Conservation (phyloP, 1,284 basidiomycete genomes). For the Microbotryomycetes sp. region DNA sequence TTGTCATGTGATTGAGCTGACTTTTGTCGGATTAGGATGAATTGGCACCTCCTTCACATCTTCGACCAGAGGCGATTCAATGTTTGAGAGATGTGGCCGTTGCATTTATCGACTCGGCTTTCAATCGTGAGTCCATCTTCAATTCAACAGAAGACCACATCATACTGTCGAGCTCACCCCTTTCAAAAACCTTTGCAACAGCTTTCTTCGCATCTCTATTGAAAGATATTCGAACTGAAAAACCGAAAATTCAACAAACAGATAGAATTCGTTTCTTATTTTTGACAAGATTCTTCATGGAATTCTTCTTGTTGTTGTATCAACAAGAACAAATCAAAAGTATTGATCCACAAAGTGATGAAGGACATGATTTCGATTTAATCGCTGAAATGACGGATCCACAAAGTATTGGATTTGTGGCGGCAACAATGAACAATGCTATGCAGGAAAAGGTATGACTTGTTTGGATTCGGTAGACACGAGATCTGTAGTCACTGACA, state of each 20-base stretch:
- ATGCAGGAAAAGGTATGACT: constrained; percentile 73
- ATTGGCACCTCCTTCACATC: constrained; percentile 50
- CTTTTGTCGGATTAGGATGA: constrained; percentile 45
- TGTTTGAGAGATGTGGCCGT: constrained; percentile 62
- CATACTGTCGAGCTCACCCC: not conserved
- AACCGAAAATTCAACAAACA: constrained; percentile 79
- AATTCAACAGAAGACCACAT: constrained; percentile 1
- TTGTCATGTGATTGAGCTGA: not conserved
- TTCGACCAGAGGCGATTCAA: constrained; percentile 61
- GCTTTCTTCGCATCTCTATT: constrained; percentile 76
- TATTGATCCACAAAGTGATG: constrained; percentile 32
- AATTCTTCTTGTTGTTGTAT: constrained; percentile 61
- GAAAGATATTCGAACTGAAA: constrained; percentile 85
- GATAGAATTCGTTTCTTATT: constrained; percentile 79
- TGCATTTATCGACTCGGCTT: constrained; percentile 69
- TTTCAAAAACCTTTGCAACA: constrained; percentile 44
- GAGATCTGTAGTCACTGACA: not conserved
- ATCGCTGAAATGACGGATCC: constrained; percentile 79
- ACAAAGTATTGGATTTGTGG: constrained; percentile 77
- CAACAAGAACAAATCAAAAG: constrained; percentile 31
- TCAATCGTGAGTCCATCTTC: constrained; percentile 75
- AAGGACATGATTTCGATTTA: constrained; percentile 60
- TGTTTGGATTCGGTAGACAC: not conserved
- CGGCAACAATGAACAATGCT: constrained; percentile 75
- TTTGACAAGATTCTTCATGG: constrained; percentile 78